phyloP scores from a whole-genome alignment of 768 basidiomycete species.

The Nidularia sp. region DNA sequence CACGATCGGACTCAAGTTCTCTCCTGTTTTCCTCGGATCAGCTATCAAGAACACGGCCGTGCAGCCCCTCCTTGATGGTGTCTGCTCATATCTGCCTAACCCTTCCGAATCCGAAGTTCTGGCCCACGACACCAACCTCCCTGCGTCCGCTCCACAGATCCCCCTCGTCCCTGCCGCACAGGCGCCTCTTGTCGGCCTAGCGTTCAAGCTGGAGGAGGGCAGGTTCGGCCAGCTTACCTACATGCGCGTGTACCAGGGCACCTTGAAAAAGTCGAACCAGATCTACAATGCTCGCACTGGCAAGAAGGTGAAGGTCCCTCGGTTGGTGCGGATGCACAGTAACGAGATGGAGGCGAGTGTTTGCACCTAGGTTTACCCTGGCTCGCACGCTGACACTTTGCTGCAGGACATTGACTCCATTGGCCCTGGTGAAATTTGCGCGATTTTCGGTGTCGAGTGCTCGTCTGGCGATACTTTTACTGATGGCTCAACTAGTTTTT shows the following conservation, averaged over 20 bases:
- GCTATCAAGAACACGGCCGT: conserved; percentile 97
- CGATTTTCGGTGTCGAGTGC: conserved; percentile 98
- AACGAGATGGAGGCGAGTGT: conserved; percentile 93
- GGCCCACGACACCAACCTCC: conserved; percentile 79
- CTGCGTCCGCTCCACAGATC: conserved; percentile 62
- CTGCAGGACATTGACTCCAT: conserved; percentile 84
- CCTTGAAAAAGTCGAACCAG: conserved; percentile 75
- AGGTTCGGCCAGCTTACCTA: conserved; percentile 97
- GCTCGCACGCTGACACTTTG: background rate
- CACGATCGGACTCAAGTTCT: conserved; percentile 85
- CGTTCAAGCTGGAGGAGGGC: conserved; percentile 98
- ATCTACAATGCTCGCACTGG: conserved; percentile 94
- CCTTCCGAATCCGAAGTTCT: conserved; percentile 75
- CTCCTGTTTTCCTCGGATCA: conserved; percentile 95
- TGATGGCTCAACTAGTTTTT: conserved; percentile 82
- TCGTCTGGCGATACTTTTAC: conserved; percentile 98
- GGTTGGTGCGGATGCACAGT: conserved; percentile 95
- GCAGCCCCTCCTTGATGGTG: conserved; percentile 90
- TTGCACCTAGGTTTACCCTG: background rate
- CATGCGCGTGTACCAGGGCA: conserved; percentile 97
- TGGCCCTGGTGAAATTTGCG: conserved; percentile 98
- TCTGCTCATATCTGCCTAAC: conserved; percentile 91
- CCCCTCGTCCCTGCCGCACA: conserved; percentile 78
- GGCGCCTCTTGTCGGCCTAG: conserved; percentile 87
- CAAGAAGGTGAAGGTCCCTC: conserved; percentile 95